Evolutionary conservation across 768 basidiomycete genomes (phyloP), one percentile per base, ranked within the genome.

Genomic region (Russula sp.): DNA sequence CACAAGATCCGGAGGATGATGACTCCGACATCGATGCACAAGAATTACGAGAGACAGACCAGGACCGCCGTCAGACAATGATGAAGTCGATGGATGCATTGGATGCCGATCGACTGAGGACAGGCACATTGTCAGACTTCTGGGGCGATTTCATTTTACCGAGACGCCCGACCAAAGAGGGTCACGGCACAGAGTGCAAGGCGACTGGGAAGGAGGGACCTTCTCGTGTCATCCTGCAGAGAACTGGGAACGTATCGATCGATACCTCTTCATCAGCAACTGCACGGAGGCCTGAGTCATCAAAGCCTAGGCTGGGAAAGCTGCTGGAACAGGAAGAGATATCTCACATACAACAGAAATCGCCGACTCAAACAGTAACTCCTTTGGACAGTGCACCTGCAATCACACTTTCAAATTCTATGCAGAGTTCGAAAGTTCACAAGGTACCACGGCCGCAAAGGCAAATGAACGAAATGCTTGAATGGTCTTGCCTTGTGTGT

Each of bases 101-200:
- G 18, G 80, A 82, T 59, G 68, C 82, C 18, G 73, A 78, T 22
- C 73, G 72, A 5, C 71, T 85, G 44, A 80, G 75, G 61, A 67
- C 62, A 40, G 69, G 74, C 42, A 71, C 76, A 6, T 78, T 77
- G 76, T 74, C 76, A 59, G 76, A 78, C 57, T 82, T 82, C 59
- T 74, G 79, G 45, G 71, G 77, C 6, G 83, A 84, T 56, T 86
- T 88, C 68, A 70, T 79, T 42, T 76, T 83, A 47, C 75, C 75
- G 14, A 66, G 57, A 55, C 53, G 50, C 18, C 56, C 52, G 27
- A 50, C 42, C 27, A 45, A 31, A 31, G 51, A 39, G 59, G 59
- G 59, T 27, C 3, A 54, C 31, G 14, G 42, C 6, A 32, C 34
- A 22, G 58, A 34, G 32, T 35, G 27, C 13, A 56, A 18, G 34